These are phyloP conservation scores for Malania oleifera DNA, from an alignment of 164 flowering plant species.

Conservation along the genomic window DNA sequence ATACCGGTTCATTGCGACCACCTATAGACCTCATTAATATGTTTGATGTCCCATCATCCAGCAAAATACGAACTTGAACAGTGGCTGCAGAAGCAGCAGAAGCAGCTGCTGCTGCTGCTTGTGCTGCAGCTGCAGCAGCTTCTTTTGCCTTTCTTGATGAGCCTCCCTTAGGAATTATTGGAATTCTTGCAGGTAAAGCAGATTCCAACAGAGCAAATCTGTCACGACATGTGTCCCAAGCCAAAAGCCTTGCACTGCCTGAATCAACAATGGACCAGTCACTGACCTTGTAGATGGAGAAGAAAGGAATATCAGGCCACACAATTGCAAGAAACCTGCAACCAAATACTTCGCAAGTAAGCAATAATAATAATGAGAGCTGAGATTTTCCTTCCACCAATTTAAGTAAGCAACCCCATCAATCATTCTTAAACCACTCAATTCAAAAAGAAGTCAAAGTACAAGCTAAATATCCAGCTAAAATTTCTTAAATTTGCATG, in stretches of 20 bases:
- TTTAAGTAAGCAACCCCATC: no score
- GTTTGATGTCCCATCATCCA: conserved; percentile 97
- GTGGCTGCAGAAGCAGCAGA: conserved; percentile 77
- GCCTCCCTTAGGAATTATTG: conserved; percentile 74
- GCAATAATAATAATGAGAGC: neutral
- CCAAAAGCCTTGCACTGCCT: conserved; percentile 93
- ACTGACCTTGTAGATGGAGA: conserved; percentile 85
- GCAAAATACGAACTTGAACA: conserved; percentile 91
- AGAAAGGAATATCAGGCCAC: conserved; percentile 97
- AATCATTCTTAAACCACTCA: neutral
- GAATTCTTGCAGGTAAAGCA: conserved; percentile 74
- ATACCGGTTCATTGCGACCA: conserved; percentile 86
- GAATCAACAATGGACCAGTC: conserved; percentile 99
- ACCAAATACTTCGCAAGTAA: conserved; percentile 10
- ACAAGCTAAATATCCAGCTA: neutral
- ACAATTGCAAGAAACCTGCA: conserved; percentile 90
- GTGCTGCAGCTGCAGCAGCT: conserved; percentile 96
- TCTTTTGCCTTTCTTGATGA: conserved; percentile 95
- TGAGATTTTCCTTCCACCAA: neutral
- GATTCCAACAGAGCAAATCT: conserved; percentile 93
- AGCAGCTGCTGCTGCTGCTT: conserved; percentile 95
- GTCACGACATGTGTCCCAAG: conserved; percentile 97
- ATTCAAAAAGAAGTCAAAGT: neutral
- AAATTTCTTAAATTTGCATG: neutral
- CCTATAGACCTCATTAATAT: conserved; percentile 82